phyloP scores from a whole-genome alignment of 1,284 basidiomycete species.

The Malassezia globosa region DNA sequence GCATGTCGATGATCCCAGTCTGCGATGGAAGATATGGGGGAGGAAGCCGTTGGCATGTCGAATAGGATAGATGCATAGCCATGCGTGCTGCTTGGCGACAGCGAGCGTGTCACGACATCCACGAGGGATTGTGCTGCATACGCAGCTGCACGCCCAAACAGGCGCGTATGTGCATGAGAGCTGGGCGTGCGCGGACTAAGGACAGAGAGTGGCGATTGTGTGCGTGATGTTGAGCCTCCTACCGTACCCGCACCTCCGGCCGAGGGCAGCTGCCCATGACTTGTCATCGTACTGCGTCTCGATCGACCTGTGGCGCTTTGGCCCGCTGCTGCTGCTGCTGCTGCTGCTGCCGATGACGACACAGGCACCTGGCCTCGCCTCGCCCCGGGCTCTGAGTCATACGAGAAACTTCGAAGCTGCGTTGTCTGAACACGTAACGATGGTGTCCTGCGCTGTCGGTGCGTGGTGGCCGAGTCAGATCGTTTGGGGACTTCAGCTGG shows the following conservation, averaged over 20 bases:
- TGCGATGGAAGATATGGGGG: conserved; percentile 2
- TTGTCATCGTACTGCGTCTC: neutral
- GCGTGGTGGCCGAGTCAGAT: neutral
- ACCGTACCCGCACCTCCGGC: too few relatives aligned
- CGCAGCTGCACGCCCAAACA: conserved; percentile 24
- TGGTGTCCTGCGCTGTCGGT: neutral
- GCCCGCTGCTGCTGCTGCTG: too few relatives aligned
- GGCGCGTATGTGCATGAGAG: conserved; percentile 1
- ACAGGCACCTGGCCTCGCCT: too few relatives aligned
- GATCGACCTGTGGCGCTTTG: neutral
- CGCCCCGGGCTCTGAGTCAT: neutral
- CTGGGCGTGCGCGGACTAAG: conserved; percentile 1
- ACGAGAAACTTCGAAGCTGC: conserved; percentile 2
- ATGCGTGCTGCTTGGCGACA: conserved; percentile 20
- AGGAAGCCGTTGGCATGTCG: conserved; percentile 8
- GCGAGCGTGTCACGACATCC: conserved; percentile 27
- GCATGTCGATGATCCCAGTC: neutral
- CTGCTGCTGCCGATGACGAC: too few relatives aligned
- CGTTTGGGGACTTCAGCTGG: neutral
- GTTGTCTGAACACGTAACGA: conserved; percentile 6
- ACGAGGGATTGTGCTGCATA: conserved; percentile 33
- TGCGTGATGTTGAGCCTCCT: too few relatives aligned
- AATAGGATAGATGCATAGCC: conserved; percentile 3
- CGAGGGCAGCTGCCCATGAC: too few relatives aligned
- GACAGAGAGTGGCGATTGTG: too few relatives aligned